phyloP scores from a whole-genome alignment of 129 eudicot genomes.

The Chrysanthemum makinoi region DNA sequence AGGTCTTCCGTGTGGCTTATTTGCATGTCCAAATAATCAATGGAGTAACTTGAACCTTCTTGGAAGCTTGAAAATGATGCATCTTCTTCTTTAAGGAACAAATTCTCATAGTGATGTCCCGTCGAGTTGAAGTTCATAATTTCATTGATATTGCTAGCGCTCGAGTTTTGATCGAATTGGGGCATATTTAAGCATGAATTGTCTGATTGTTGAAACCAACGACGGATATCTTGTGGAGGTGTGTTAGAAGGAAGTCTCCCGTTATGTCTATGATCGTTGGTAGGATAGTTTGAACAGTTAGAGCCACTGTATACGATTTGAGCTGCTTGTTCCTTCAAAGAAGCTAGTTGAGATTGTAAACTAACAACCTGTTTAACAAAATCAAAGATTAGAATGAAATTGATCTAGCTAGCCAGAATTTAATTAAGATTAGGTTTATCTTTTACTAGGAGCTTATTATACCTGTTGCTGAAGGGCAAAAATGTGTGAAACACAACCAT shows the following conservation, averaged over 20 bases:
- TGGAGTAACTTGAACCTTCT: constrained; percentile 50
- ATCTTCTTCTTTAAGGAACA: constrained; percentile 41
- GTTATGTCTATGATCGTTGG: constrained; percentile 34
- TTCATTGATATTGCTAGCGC: constrained; percentile 27
- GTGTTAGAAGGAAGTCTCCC: constrained; percentile 41
- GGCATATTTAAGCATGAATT: constrained; percentile 45
- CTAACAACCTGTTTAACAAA: constrained; percentile 63
- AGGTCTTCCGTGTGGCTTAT: constrained; percentile 56
- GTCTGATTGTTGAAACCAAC: constrained; percentile 63
- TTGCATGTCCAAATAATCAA: constrained; percentile 60
- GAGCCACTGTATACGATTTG: constrained; percentile 40
- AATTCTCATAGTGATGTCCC: constrained; percentile 36
- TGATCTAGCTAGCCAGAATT: background rate
- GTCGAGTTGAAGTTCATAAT: constrained; percentile 38
- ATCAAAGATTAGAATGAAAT: constrained; percentile 6
- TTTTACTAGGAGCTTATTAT: background rate
- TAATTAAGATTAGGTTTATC: constrained; percentile 21
- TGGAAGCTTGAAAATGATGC: constrained; percentile 60
- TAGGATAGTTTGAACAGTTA: constrained; percentile 41
- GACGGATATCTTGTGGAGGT: constrained; percentile 59
- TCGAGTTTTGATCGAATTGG: constrained; percentile 41
- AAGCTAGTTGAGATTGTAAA: constrained; percentile 83
- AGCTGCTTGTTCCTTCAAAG: constrained; percentile 73
- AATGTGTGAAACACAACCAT: constrained; percentile 97
- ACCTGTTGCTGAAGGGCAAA: constrained; percentile 99